Base-by-base conservation (phyloP, 2,329 filamentous ascomycete species). In the Pseudonectria buxi region DNA sequence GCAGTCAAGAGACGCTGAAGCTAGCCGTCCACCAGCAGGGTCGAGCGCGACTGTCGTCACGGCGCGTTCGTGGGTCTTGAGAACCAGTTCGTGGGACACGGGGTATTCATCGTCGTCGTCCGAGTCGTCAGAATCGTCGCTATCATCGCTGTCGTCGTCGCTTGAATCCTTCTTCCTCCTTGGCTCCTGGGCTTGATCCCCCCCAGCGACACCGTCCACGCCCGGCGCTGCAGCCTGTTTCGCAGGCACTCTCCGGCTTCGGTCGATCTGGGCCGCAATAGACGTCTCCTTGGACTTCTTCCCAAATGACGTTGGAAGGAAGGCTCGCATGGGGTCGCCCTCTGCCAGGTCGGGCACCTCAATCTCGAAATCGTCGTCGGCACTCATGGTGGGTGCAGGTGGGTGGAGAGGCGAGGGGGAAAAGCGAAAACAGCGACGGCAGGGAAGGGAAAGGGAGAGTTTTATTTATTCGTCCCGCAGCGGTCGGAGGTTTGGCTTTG, bases 1-100 rank as follows among this genome's bases (percentile, higher is more conserved):
- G 60, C 88, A 94, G 62, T 98, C 92, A 41, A 83, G 84, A 5
- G 89, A 95, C 14, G 85, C 89, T n/a, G 87, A 92, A 31, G 90
- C 79, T 56, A 98, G 68, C 50, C 92, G 78, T 30, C 81, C 82
- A 10, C 92, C 92, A 0, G 88, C 80, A 1, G 86, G 81, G 62
- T 98, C 92, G 31, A 95, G 70, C 3, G 89, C 82, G 37, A 88
- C 72, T 1, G 85, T 82, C 6, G 90, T 95, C 28, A 96, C 78
- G 6, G 89, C 79, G 41, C 86, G 81, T 25, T 92, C 85, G 58
- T 98, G 92, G 11, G 90, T 94, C 63, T 94, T 94, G 56, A 96
- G 71, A 18, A 94, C 69, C 58, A 98, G 75, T 63, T 95, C 89
- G 58, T 98, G 92, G 6, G 92, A 94, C 10, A 94, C 79, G 2